Conservation (phyloP, 106 monocot species). For the Acorus calamus region DNA sequence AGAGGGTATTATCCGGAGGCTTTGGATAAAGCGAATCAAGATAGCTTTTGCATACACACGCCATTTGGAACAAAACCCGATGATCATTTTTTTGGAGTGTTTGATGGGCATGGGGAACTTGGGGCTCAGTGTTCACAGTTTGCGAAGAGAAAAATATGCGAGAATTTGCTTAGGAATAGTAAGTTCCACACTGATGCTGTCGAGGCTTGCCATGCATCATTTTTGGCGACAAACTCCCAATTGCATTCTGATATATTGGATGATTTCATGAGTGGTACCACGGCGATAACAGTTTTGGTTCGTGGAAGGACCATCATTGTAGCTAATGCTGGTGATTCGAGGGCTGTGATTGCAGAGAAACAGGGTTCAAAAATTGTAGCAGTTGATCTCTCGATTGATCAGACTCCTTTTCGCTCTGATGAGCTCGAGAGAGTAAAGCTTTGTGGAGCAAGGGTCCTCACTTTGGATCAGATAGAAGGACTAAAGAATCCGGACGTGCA, state of each 20-base stretch:
- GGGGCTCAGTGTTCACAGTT: conserved; percentile 95
- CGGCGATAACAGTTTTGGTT: conserved; percentile 73
- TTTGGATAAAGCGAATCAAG: conserved; percentile 87
- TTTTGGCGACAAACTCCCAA: conserved; percentile 68
- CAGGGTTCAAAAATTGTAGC: conserved; percentile 60
- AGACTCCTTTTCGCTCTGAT: conserved; percentile 83
- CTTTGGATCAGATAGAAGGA: conserved; percentile 94
- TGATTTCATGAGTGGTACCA: conserved; percentile 95
- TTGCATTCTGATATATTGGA: conserved; percentile 70
- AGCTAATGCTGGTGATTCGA: conserved; percentile 91
- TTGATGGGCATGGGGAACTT: conserved; percentile 93
- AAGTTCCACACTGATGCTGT: conserved; percentile 48
- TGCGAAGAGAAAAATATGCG: conserved; percentile 70
- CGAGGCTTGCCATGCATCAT: conserved; percentile 63
- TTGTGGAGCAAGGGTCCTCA: conserved; percentile 90
- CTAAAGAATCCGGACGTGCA: conserved; percentile 84
- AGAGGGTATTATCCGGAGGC: conserved; percentile 97
- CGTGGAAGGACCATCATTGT: conserved; percentile 74
- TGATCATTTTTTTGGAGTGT: conserved; percentile 97
- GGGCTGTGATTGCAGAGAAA: conserved; percentile 85
- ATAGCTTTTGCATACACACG: conserved; percentile 83
- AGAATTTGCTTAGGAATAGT: conserved; percentile 71
- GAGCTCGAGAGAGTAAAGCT: conserved; percentile 89
- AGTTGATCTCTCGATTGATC: conserved; percentile 81
- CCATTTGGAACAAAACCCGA: conserved; percentile 76